phyloP scores from a whole-genome alignment of 1,139 yeast species.

The Geotrichum bryndzae region DNA sequence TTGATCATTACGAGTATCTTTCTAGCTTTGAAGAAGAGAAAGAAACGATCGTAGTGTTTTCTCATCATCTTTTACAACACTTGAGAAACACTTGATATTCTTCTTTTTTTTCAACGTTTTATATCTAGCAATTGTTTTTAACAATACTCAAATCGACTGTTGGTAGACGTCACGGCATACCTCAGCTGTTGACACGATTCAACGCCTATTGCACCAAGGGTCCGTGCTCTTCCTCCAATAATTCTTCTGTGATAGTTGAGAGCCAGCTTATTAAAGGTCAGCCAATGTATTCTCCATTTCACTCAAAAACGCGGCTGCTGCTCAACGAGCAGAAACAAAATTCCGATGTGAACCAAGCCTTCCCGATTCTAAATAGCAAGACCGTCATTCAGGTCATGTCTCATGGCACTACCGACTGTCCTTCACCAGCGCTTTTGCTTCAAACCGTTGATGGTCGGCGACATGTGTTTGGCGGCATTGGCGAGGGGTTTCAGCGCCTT shows the following conservation, averaged over 20 bases:
- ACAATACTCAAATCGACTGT: neutral
- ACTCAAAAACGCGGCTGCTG: neutral
- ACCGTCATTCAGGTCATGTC: constrained; percentile 35
- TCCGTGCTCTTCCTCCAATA: neutral
- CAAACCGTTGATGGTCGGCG: constrained; percentile 47
- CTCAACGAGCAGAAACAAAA: neutral
- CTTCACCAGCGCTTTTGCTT: constrained; percentile 54
- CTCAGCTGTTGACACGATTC: constrained; percentile 6
- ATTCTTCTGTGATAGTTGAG: neutral
- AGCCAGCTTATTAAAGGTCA: neutral
- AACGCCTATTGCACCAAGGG: neutral
- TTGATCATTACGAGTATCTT: neutral
- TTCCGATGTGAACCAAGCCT: neutral
- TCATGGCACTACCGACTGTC: constrained; percentile 56
- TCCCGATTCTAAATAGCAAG: constrained; percentile 21
- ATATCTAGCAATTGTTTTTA: neutral
- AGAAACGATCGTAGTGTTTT: neutral
- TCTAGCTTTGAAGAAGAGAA: neutral
- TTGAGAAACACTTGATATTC: neutral
- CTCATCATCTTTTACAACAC: neutral
- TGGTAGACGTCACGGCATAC: constrained; percentile 5
- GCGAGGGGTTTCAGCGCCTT: constrained; percentile 82
- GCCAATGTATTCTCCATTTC: neutral
- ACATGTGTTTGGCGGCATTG: constrained; percentile 70
- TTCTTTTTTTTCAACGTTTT: neutral